Base-by-base conservation (phyloP, 768 basidiomycete species). In the Mycena chlorophos region DNA sequence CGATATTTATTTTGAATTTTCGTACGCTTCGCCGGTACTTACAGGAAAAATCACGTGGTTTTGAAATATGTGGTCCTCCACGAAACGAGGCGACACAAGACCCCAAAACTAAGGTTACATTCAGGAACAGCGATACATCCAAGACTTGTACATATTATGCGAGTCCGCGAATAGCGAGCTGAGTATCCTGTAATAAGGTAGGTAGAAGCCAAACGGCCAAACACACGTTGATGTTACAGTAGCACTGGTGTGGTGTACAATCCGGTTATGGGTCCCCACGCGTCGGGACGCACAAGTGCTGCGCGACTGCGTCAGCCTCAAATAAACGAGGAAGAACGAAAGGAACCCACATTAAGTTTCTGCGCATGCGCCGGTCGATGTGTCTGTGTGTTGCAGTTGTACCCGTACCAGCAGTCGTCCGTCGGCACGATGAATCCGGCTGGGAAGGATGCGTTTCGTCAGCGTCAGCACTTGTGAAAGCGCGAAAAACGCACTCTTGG, bases 321-420 rank as follows among this genome's bases (percentile, higher is more conserved):
- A 3, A 5, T 27, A 14, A 13, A 38, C 26, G 6, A 43, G 6
- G 31, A 27, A 52, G 28, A 30, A 52, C 28, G 17, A 8, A 38
- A 40, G 43, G 20, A n/a, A 25, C 39, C 23, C 13, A 52, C 51
- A 30, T 52, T 52, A 13, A 42, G 38, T n/a, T 23, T 52, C n/a
- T 42, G 27, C 26, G 51, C 51, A 30, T 52, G 51, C 10, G 8
- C 14, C 13, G 3, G 38, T 3, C 16, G 26, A 20, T 52, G 51
- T 6, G 39, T 40, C 40, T 52, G 51, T 5, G 23, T 20, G 39
- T 28, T 43, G 22, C 39, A 31, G 40, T 28, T 52, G 25, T 39
- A 43, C 28, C 25, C 51, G 26, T 42, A 52, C 51, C 51, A 52
- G 39, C 51, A 52, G 28, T 52, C 29, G 38, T 52, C 51, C 13